Base-by-base conservation (phyloP, 2,329 filamentous ascomycete genomes). In the Teratosphaeria epicoccoides region DNA sequence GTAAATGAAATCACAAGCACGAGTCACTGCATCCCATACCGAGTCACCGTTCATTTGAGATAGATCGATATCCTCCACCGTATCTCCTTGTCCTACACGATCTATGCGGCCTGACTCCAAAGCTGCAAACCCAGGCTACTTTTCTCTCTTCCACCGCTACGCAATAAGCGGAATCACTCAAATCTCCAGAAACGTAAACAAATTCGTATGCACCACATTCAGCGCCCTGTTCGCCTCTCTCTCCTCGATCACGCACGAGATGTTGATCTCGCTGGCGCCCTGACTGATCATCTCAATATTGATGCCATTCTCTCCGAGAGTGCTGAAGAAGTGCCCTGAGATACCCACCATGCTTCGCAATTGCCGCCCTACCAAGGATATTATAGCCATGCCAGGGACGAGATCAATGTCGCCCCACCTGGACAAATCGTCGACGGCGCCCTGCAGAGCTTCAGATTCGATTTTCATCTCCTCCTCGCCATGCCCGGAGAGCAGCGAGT, bases 271-370 rank as follows among this genome's bases (percentile, higher is more conserved):
- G 67, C 90, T 96, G 24, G 93, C 93, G 63, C 93, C 93, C 74
- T 98, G 93, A 23, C 88, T 95, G 60, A 98, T 98, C 93, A 98
- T 98, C 73, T 98, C 93, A 61, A 98, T 88, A 68, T 98, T 98
- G 66, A 98, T 84, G 62, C 87, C 87, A 68, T 95, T 86, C 66
- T 96, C 87, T 43, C 93, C 93, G 17, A 98, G 76, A 1, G 90
- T 94, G 46, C 86, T 88, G 70, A 98, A 97, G 87, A 98, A 97
- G 61, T 81, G 83, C 24, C 93, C 93, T 6, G 87, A 87, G 57
- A 98, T 88, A 56, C 93, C 93, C 52, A 76, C 70, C 89, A 97
- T 96, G 70, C 95, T 93, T 76, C 95, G 95, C 84, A 98, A 88
- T 70, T 97, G 88, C 55, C 88, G 87, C 47, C 93, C 93, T 0